Evolutionary conservation across 2,329 filamentous ascomycete species (phyloP).

Genomic region (Aspergillus sp.): DNA sequence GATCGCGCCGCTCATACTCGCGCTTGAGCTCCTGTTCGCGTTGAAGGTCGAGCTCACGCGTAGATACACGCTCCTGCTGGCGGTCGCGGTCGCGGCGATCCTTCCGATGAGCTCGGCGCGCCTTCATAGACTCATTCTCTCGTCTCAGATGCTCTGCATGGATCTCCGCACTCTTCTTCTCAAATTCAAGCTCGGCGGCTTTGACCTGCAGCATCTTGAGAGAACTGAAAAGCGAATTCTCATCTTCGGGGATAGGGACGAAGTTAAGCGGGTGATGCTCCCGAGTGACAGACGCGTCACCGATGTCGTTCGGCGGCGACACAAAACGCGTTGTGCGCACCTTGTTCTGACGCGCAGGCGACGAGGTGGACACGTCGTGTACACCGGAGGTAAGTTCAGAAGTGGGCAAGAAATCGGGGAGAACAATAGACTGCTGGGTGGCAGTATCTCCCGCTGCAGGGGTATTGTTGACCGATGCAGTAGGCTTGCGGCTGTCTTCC

Average conservation of each 20-base stretch:
- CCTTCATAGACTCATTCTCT: slow-evolving; percentile 43
- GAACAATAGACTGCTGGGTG: slow-evolving; percentile 51
- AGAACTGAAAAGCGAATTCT: slow-evolving; percentile 54
- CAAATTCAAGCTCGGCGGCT: slow-evolving; percentile 46
- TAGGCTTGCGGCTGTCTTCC: slow-evolving; percentile 14
- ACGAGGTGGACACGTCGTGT: slow-evolving; percentile 49
- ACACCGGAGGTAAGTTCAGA: slow-evolving; percentile 53
- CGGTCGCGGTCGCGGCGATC: too few species aligned
- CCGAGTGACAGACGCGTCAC: slow-evolving; percentile 21
- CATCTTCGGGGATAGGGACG: slow-evolving; percentile 50
- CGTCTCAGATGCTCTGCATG: slow-evolving; percentile 43
- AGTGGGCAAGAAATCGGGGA: slow-evolving; percentile 53
- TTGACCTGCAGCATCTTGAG: slow-evolving; percentile 51
- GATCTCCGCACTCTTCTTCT: slow-evolving; percentile 43
- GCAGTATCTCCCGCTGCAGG: slow-evolving; percentile 33
- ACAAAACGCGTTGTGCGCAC: slow-evolving; percentile 46
- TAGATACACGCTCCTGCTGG: slow-evolving; percentile 20
- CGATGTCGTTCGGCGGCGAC: slow-evolving; percentile 33
- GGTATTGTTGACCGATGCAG: slow-evolving; percentile 14
- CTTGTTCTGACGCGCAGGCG: slow-evolving; percentile 43
- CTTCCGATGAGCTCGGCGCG: slow-evolving; percentile 28
- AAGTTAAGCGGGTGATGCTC: slow-evolving; percentile 43
- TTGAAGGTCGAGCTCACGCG: slow-evolving; percentile 38
- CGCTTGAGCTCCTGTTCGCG: slow-evolving; percentile 21
- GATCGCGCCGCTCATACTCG: too few species aligned